A percentile compares a stretch with the other conserved stretches of the same genome.
Conservation (phyloP, 2,329 filamentous ascomycete species). For the Knufia fluminis region DNA sequence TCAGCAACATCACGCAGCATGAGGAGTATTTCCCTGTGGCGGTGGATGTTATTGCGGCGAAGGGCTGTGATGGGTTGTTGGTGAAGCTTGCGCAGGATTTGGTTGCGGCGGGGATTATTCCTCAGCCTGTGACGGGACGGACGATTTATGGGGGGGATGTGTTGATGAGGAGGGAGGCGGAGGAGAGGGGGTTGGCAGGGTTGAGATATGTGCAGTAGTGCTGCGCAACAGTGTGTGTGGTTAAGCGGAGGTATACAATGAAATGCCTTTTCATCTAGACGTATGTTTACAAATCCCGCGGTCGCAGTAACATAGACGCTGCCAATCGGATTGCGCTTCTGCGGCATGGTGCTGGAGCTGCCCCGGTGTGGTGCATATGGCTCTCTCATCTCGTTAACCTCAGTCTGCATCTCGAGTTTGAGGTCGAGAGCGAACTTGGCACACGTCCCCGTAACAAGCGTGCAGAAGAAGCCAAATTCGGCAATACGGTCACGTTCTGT, state of each 20-base stretch:
- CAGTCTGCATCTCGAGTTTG: conserved; percentile 50
- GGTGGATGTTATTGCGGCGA: no score
- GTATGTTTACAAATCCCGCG: no score
- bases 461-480: conserved; percentile 18
- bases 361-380: conserved; percentile 48
- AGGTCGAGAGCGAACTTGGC: conserved; percentile 48
- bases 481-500: conserved; percentile 21
- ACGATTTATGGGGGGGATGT: neutral
- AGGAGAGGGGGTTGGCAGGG: no score
- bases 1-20: no score
- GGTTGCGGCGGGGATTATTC: neutral
- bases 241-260: no score
- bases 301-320: conserved; percentile 46
- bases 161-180: neutral
- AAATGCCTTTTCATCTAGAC: no score
- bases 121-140: neutral
- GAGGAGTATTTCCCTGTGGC: no score
- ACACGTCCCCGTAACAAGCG: conserved; percentile 18
- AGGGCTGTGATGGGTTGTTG: no score
- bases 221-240: no score
- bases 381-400: conserved; percentile 46
- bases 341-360: conserved; percentile 48
- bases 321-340: conserved; percentile 52
- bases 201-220: no score
- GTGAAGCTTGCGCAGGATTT: neutral